Evolutionary conservation across 2,329 filamentous ascomycete species (phyloP).

Genomic region (Calonectria pauciramosa): DNA sequence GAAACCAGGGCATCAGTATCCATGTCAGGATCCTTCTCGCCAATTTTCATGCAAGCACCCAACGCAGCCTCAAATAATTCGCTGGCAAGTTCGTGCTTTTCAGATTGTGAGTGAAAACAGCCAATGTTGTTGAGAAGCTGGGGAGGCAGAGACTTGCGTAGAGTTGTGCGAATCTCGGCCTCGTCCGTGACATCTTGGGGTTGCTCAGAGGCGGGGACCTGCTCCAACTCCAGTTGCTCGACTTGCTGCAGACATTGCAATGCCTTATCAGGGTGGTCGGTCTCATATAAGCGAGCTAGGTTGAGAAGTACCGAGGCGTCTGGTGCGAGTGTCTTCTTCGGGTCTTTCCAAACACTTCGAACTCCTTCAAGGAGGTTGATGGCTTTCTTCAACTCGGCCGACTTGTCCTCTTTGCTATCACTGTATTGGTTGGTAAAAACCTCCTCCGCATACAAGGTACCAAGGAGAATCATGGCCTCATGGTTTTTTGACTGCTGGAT

Average conservation of each 20-base stretch:
- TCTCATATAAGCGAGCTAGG: conserved; percentile 91
- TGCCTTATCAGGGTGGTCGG: conserved; percentile 87
- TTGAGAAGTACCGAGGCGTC: conserved; percentile 93
- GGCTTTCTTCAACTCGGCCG: conserved; percentile 86
- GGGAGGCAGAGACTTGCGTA: conserved; percentile 86
- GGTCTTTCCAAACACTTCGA: conserved; percentile 90
- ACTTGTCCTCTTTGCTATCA: conserved; percentile 87
- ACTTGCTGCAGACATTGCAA: conserved; percentile 93
- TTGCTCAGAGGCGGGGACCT: conserved; percentile 78
- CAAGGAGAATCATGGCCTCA: conserved; percentile 93
- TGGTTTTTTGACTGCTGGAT: conserved; percentile 85
- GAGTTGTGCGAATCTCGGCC: conserved; percentile 68
- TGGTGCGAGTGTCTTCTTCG: conserved; percentile 84
- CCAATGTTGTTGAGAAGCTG: conserved; percentile 97
- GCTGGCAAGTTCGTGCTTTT: conserved; percentile 83
- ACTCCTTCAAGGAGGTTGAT: conserved; percentile 87
- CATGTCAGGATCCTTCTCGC: conserved; percentile 79
- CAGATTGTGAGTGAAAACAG: conserved; percentile 92
- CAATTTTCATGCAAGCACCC: conserved; percentile 86
- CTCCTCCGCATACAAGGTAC: conserved; percentile 94
- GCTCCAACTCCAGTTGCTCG: conserved; percentile 88
- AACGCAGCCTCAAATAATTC: conserved; percentile 94
- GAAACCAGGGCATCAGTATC: conserved; percentile 95
- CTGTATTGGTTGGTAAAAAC: conserved; percentile 83
- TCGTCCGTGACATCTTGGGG: conserved; percentile 71